A percentile compares a stretch with the other conserved stretches of the same genome.
Conservation (phyloP, 176 grass and related monocot species). For the Oryza meyeriana region DNA sequence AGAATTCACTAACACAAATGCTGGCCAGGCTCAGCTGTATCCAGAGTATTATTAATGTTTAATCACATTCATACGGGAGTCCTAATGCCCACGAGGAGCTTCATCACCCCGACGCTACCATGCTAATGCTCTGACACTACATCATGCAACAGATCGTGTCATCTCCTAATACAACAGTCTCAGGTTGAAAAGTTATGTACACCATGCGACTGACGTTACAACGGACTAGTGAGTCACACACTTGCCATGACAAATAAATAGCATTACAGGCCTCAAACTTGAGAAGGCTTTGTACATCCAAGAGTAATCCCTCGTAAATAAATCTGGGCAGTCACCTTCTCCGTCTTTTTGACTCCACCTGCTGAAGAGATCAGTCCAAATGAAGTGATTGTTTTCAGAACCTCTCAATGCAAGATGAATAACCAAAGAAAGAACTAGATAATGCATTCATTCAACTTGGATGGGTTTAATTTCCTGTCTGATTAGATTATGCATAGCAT, state of each 20-base stretch:
- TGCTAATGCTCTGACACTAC: constrained; percentile 27
- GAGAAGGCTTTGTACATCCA: constrained; percentile 60
- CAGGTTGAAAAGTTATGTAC: constrained; percentile 53
- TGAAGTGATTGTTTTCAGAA: not conserved
- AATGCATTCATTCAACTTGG: not conserved
- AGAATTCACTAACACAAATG: not conserved
- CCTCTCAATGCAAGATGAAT: too few relatives aligned
- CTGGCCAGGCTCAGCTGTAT: constrained; percentile 7
- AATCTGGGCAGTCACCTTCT: constrained; percentile 62
- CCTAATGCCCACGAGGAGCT: constrained; percentile 29
- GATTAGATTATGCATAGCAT: constrained; percentile 21
- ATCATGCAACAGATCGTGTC: constrained; percentile 17
- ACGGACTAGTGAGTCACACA: constrained; percentile 4
- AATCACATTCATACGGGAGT: not conserved
- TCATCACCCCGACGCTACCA: constrained; percentile 32
- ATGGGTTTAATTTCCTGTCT: not conserved
- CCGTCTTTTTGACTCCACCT: constrained; percentile 84
- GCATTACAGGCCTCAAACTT: constrained; percentile 40
- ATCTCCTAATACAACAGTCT: constrained; percentile 48
- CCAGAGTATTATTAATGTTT: constrained; percentile 9
- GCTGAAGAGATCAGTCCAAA: constrained; percentile 20
- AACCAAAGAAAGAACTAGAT: not conserved
- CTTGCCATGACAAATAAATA: constrained; percentile 30
- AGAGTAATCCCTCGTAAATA: constrained; percentile 13
- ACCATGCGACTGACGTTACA: constrained; percentile 34